These are phyloP conservation scores for Vitis hybrid DNA, from an alignment of 177 flowering plant genomes.

Conservation along the genomic window DNA sequence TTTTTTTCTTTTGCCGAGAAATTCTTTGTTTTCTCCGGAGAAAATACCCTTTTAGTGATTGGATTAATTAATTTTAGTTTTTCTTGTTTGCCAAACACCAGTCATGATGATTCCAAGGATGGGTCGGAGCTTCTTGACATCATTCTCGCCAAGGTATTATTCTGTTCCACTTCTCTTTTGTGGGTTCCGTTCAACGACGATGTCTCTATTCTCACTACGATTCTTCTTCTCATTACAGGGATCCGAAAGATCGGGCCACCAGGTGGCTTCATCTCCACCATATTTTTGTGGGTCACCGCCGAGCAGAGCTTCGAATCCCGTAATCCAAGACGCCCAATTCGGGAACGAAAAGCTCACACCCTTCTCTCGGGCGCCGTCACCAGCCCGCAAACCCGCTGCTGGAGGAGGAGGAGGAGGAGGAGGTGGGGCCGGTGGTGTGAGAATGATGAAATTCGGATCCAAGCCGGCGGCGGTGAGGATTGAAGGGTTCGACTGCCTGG, in stretches of 20 bases:
- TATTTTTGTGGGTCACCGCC: conserved; percentile 62
- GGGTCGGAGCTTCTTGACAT: conserved; percentile 45
- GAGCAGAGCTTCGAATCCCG: conserved; percentile 54
- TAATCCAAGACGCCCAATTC: conserved; percentile 49
- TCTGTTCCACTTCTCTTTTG: not conserved
- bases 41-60: no score
- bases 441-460: conserved; percentile 39
- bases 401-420: conserved; percentile 23
- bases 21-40: not conserved
- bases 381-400: conserved; percentile 5
- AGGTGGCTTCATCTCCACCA: conserved; percentile 51
- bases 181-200: no score
- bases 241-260: conserved; percentile 19
- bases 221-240: conserved; percentile 28
- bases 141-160: conserved; percentile 35
- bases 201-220: no score
- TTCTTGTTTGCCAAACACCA: conserved; percentile 13
- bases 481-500: conserved; percentile 59
- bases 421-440: conserved; percentile 5
- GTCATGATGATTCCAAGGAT: conserved; percentile 21
- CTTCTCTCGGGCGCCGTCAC: conserved; percentile 12
- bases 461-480: conserved; percentile 49
- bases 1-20: not conserved
- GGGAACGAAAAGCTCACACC: conserved; percentile 17
- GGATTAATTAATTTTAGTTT: not conserved